Base-by-base conservation (phyloP, 306 rosid species). In the Boehmeria nivea region DNA sequence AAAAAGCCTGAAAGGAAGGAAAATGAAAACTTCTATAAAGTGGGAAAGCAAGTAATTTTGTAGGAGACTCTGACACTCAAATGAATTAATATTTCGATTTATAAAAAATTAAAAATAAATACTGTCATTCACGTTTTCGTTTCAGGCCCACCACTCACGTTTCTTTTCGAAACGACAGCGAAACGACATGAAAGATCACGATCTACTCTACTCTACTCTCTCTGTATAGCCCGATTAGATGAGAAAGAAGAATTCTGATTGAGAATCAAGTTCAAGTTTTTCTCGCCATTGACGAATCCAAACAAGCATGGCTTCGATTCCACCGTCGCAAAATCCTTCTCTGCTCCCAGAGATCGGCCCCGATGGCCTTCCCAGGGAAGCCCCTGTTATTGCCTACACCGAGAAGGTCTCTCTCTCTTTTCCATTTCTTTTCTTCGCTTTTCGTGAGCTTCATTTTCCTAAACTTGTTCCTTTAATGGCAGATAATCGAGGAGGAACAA, bases 301-400 rank as follows among this genome's bases (percentile, higher is more conserved):
- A 10, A 4, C 36, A 28, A 3, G 2, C 76, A 90, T 90, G 97
- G 78, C 82, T 67, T 80, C 78, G 33, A 64, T 76, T 14, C 23
- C 61, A n/a, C 42, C 33, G 36, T 40, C 45, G 22, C 51, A 31
- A 42, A 43, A 70, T 62, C 91, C 80, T 34, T 69, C 73, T 17
- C 81, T 87, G 63, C 58, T 18, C 44, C 87, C 91, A 9, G 94
- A 78, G 82, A 84, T 91, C 78, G 98, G 96, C 27, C 93, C 93
- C 31, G 98, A 91, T 31, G 96, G 98, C 54, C 83, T 87, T 66
- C 59, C 93, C 34, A 73, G 80, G 46, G 96, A 87, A 62, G 72
- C 91, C 58, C 59, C 96, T 21, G 81, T 82, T 60, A 75, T 91
- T 71, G 67, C 82, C 76, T 80, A 91, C 83, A 87, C 98, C 23